Evolutionary conservation across 2,329 filamentous ascomycete genomes (phyloP).

Genomic region (Dothistroma pini): DNA sequence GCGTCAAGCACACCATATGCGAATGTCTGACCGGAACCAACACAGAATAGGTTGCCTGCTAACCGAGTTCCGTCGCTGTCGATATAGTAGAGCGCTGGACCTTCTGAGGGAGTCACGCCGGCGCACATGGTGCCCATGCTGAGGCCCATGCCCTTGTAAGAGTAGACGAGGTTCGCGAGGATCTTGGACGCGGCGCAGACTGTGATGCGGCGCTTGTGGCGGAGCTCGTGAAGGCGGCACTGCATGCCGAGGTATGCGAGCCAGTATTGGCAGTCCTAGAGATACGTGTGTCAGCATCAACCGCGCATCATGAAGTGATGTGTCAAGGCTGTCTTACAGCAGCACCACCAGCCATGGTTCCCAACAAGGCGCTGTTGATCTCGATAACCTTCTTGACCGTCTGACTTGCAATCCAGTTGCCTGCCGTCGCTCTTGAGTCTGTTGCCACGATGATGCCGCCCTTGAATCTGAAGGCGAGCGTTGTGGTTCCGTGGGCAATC

Average conservation of each 20-base stretch:
- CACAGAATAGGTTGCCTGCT: constrained; percentile 93
- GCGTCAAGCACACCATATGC: constrained; percentile 97
- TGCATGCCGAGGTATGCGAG: constrained; percentile 98
- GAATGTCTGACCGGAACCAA: constrained; percentile 97
- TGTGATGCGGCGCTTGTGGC: constrained; percentile 97
- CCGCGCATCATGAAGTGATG: not conserved
- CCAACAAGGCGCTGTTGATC: constrained; percentile 90
- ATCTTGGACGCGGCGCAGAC: constrained; percentile 98
- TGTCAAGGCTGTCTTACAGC: constrained; percentile 56
- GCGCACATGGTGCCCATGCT: constrained; percentile 99
- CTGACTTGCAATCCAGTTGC: constrained; percentile 99
- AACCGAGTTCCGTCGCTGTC: constrained; percentile 94
- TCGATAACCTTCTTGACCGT: constrained; percentile 99
- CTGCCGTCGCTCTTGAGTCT: constrained; percentile 93
- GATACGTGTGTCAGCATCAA: constrained; percentile 15
- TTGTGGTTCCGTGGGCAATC: constrained; percentile 98
- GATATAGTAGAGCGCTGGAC: constrained; percentile 97
- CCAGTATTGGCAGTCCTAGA: constrained; percentile 98
- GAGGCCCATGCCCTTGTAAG: constrained; percentile 97
- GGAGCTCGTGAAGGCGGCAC: constrained; percentile 97
- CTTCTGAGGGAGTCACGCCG: constrained; percentile 91
- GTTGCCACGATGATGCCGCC: constrained; percentile 98
- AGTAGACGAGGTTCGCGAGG: constrained; percentile 95
- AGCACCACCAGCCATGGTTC: constrained; percentile 97
- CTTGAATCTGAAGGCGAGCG: constrained; percentile 95